A percentile compares a stretch with the other conserved stretches of the same genome.
Conservation (phyloP, 257 asterid genomes). For the Solanum sejunctum region DNA sequence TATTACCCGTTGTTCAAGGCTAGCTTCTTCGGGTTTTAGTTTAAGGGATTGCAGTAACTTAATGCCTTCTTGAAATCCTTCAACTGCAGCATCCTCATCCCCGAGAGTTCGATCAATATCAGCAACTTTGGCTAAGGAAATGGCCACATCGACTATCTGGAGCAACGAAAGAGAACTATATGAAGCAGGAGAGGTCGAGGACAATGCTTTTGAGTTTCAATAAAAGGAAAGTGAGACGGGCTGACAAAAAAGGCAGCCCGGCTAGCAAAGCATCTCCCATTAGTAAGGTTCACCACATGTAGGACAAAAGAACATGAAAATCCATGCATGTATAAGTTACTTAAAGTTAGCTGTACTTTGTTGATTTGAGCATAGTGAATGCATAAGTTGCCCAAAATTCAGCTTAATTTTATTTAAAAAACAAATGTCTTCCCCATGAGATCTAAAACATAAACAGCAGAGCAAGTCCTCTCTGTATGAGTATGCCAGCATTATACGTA, state of each 20-base stretch:
- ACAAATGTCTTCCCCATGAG: background rate
- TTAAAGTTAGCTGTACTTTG: background rate
- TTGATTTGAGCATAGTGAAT: background rate
- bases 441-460: background rate
- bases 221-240: background rate
- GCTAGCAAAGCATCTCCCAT: background rate
- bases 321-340: background rate
- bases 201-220: background rate
- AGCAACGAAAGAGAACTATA: background rate
- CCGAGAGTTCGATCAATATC: constrained; percentile 83
- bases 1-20: constrained; percentile 62
- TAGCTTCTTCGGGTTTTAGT: constrained; percentile 36
- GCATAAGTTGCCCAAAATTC: background rate
- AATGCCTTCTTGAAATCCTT: constrained; percentile 71
- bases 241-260: background rate
- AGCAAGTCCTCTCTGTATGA: background rate
- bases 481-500: background rate
- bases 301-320: background rate
- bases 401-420: background rate
- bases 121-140: constrained; percentile 88
- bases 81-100: constrained; percentile 44
- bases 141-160: constrained; percentile 67
- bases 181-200: background rate
- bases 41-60: constrained; percentile 45
- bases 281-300: background rate